Evolutionary conservation across 257 asterid species (phyloP).

Genomic region (Fraxinus pennsylvanica): DNA sequence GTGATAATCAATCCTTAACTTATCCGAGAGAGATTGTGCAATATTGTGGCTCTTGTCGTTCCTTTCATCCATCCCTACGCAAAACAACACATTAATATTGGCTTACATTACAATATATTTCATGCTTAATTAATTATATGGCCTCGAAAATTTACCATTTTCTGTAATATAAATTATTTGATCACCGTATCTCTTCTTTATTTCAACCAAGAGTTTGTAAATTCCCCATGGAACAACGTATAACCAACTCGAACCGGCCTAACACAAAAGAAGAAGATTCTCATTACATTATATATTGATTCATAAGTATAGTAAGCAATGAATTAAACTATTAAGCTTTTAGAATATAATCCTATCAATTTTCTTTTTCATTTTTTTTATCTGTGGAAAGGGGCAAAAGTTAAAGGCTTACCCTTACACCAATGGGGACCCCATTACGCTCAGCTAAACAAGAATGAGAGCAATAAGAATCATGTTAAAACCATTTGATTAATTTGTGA

Average conservation of each 20-base stretch:
- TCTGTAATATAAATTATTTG: constrained; percentile 37
- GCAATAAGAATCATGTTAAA: no score
- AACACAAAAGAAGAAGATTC: neutral
- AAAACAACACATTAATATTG: no score
- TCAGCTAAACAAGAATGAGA: neutral
- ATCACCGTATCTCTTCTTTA: constrained; percentile 24
- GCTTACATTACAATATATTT: neutral
- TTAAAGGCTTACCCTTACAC: neutral
- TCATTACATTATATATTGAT: neutral
- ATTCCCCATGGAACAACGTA: constrained; percentile 39
- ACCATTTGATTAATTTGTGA: no score
- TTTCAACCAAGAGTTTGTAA: constrained; percentile 33
- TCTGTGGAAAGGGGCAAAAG: no score
- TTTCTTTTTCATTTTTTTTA: neutral
- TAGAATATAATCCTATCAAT: neutral
- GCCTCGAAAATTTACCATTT: constrained; percentile 27
- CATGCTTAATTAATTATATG: no score
- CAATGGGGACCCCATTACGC: neutral
- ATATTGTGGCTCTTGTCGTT: constrained; percentile 26
- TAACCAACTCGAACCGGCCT: constrained; percentile 33
- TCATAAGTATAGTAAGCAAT: no score
- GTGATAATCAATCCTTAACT: constrained; percentile 30
- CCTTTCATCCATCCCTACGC: constrained; percentile 31
- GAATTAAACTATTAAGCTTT: no score
- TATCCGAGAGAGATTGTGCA: constrained; percentile 25